Evolutionary conservation across 2,329 filamentous ascomycete species (phyloP).

Genomic region (Ploettnerulaceae sp.): DNA sequence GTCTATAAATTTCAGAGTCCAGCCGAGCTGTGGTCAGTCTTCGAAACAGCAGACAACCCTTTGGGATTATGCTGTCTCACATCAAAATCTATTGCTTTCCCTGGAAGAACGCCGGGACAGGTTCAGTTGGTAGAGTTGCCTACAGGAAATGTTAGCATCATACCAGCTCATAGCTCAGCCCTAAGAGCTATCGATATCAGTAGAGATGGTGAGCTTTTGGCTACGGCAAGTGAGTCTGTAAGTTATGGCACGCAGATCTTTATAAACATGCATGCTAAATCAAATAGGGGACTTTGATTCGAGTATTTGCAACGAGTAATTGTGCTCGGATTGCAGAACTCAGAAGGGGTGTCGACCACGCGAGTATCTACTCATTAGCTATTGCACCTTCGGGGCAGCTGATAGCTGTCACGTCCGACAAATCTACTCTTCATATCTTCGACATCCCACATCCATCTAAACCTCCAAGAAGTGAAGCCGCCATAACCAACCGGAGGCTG

Average conservation of each 20-base stretch:
- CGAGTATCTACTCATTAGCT: conserved; percentile 79
- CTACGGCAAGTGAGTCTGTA: conserved; percentile 82
- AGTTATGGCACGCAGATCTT: conserved; percentile 6
- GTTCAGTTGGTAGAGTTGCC: conserved; percentile 79
- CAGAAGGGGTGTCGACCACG: conserved; percentile 81
- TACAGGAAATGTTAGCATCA: conserved; percentile 83
- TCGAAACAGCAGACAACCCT: conserved; percentile 82
- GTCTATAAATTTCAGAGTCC: conserved; percentile 75
- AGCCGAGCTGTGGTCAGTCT: conserved; percentile 65
- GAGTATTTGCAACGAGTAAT: conserved; percentile 75
- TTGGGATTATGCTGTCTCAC: conserved; percentile 76
- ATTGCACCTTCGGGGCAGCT: conserved; percentile 78
- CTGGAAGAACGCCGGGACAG: conserved; percentile 81
- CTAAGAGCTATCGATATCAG: conserved; percentile 77
- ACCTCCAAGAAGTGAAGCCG: conserved; percentile 33
- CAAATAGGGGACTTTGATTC: conserved; percentile 74
- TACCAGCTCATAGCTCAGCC: conserved; percentile 79
- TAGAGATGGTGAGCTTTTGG: conserved; percentile 72
- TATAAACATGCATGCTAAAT: conserved; percentile 3
- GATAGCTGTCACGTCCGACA: conserved; percentile 92
- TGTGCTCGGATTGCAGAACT: conserved; percentile 80
- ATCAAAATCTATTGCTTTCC: conserved; percentile 70
- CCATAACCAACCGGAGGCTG: conserved; percentile 33
- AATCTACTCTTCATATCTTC: conserved; percentile 91
- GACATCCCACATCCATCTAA: conserved; percentile 63